Base-by-base conservation (phyloP, 306 rosid genomes). In the Gleditsia sinensis region DNA sequence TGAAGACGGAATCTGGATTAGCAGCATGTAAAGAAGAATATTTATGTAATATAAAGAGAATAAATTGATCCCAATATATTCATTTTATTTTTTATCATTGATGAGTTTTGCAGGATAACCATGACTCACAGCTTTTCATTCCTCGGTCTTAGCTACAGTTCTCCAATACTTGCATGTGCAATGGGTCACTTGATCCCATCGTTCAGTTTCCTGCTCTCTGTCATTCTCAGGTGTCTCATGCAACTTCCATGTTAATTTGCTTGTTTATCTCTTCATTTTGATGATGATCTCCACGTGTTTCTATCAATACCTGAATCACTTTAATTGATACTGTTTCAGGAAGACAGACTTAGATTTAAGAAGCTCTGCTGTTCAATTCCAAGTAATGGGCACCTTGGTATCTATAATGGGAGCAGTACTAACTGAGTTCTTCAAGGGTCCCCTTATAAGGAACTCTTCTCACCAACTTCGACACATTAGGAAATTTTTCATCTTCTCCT, bases 161-260 rank as follows among this genome's bases (percentile, higher is more conserved):
- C 97, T 1, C 98, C 97, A 14, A 88, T 91, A 66, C 88, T 91
- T 42, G 90, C 89, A 3, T 87, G 88, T 73, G 89, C 83, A 32
- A 89, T 93, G 94, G 95, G 91, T 23, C 97, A 78, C 42, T 72
- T 79, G 81, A 78, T 89, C 56, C 97, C 92, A 28, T 33, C 91
- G 3, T 84, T 86, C 81, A 89, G 80, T 73, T 83, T 89, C 79
- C 11, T 89, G 4, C 85, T 91, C 71, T 89, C 87, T 9, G 0
- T 86, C 79, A 42, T 79, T 32, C 81, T 87, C 84, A 86, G 92
- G 98, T 92, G 65, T 53, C 59, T 33, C 39, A 27, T 60, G 45
- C 27, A 42, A 33, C 12, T 50, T 45, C 9, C 14, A 54, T 6
- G 4, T 0, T 34, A 11, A 59, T 33, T 45, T 43, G 1, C 19